A percentile compares a stretch with the other conserved stretches of the same genome.
Conservation (phyloP, 441 rosid species). For the Raphanus hybrid region DNA sequence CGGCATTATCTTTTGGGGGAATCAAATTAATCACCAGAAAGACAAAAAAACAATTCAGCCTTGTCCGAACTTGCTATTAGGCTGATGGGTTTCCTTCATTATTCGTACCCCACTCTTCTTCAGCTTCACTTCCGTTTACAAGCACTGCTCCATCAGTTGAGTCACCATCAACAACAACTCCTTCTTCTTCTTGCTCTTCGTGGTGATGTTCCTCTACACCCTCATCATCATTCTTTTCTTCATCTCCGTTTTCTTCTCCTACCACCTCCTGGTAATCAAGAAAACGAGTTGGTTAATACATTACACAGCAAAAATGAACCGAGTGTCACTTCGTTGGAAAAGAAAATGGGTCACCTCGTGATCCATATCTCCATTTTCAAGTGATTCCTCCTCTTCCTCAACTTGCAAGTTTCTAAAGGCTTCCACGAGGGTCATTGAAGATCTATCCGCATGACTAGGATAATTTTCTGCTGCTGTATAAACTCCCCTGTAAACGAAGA, state of each 20-base stretch:
- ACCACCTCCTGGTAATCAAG: conserved; percentile 34
- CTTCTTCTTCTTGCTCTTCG: conserved; percentile 52
- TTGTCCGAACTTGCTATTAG: conserved; percentile 48
- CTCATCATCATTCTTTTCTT: conserved; percentile 24
- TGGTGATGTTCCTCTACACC: conserved; percentile 19
- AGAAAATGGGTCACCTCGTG: conserved; percentile 57
- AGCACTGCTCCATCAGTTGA: conserved; percentile 90
- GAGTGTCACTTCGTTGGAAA: conserved; percentile 47
- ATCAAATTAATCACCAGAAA: conserved; percentile 94
- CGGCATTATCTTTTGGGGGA: conserved; percentile 56
- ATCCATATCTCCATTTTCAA: conserved; percentile 78
- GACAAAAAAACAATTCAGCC: conserved; percentile 68
- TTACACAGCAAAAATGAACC: conserved; percentile 44
- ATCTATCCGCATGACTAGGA: conserved; percentile 62
- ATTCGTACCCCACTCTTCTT: conserved; percentile 99
- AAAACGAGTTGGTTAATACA: not conserved
- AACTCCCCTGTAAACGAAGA: conserved; percentile 51
- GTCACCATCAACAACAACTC: conserved; percentile 88
- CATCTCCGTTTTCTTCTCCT: conserved; percentile 48
- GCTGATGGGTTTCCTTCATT: conserved; percentile 96
- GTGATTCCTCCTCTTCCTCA: conserved; percentile 72
- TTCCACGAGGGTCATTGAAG: conserved; percentile 75
- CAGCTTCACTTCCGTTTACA: conserved; percentile 88
- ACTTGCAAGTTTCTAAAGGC: conserved; percentile 83
- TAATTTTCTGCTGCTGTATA: conserved; percentile 69